phyloP scores from a whole-genome alignment of 2,329 filamentous ascomycete genomes.

The Alternaria consortialis region DNA sequence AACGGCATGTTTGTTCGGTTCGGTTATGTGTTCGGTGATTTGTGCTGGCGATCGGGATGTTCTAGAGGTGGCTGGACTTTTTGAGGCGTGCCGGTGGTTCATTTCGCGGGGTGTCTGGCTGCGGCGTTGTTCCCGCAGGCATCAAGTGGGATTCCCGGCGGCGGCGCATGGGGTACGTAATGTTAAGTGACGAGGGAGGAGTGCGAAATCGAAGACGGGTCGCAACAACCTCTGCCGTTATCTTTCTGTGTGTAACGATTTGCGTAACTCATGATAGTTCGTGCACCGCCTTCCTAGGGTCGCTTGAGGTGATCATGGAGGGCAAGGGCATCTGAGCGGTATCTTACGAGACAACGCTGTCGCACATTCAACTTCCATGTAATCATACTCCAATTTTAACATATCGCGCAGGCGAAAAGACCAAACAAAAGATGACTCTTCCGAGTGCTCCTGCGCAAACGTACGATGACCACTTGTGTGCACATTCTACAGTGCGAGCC shows the following conservation, averaged over 20 bases:
- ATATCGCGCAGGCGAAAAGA: neutral
- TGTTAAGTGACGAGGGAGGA: neutral
- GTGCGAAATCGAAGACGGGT: neutral
- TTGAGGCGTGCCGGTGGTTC: constrained; percentile 2
- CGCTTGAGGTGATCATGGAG: neutral
- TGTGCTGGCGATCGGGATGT: neutral
- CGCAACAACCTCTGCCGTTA: neutral
- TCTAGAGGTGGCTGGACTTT: constrained; percentile 4
- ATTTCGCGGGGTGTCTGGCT: neutral
- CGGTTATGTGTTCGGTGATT: constrained; percentile 1
- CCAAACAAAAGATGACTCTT: neutral
- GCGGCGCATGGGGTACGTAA: constrained; percentile 4
- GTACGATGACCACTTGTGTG: neutral
- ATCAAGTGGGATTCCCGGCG: neutral
- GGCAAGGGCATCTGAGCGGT: neutral
- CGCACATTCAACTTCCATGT: neutral
- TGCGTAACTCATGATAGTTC: neutral
- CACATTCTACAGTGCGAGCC: neutral
- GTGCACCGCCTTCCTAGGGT: neutral
- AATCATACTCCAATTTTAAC: neutral
- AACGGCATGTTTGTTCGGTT: neutral
- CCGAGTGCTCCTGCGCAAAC: neutral
- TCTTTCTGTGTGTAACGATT: neutral
- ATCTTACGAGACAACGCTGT: neutral
- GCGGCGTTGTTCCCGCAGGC: neutral